Base-by-base conservation (phyloP, 2,329 filamentous ascomycete genomes). In the Cladosporium colombiae region DNA sequence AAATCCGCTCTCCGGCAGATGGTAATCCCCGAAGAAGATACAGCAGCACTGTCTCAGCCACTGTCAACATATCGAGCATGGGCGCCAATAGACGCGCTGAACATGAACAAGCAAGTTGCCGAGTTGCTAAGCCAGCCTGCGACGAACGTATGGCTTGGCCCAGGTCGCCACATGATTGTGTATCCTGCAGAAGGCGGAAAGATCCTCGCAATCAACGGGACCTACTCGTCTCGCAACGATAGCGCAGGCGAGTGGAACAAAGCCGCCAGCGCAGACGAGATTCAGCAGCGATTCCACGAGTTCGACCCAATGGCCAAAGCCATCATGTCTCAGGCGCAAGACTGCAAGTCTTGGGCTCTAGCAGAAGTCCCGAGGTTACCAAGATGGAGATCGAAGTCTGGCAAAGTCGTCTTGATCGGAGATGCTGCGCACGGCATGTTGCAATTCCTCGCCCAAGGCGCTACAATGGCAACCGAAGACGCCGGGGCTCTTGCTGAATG, bases 351-450 rank as follows among this genome's bases (percentile, higher is more conserved):
- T 81, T 5, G 78, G 76, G 2, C 71, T 83, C 0, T 84, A 80
- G 80, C 80, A 81, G 66, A 71, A 82, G 2, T 58, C 77, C 79
- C 37, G 80, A 83, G 66, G 67, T 79, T 44, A 79, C 81, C 59
- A 76, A 79, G 0, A 63, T 82, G 21, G 65, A 69, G 8, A 76
- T 80, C 77, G 76, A 74, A 60, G 21, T 73, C 74, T 27, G 69
- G 68, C 21, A 69, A 65, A 65, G 67, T 75, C 14, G 71, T 74
- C 13, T 58, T 78, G 37, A 74, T 79, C 18, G 78, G 78, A 0
- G 78, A 80, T 65, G 77, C 77, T 3, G 77, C 77, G 8, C 78
- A 80, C 69, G 74, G 77, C 1, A 78, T 74, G 71, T 70, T 81
- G 3, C 81, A 80, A 46, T 57, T 52, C 40, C 53, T 57, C 3